Percentiles rank a stretch among this genome's conserved stretches.
Conservation (phyloP, 345 rosid species). For the Populus nigra region DNA sequence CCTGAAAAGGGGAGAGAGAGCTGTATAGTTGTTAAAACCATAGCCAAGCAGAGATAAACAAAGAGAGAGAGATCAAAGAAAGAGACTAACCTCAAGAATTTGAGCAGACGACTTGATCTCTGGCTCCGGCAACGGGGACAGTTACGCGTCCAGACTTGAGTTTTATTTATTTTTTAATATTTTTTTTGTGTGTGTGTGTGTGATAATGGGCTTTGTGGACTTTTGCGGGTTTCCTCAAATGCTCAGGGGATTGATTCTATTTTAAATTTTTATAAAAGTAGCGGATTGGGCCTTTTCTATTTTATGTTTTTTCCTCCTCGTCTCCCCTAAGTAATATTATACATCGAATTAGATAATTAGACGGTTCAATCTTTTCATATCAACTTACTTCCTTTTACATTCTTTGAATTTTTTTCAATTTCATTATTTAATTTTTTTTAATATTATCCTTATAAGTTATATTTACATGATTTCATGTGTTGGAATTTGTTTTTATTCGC, state of each 20-base stretch:
- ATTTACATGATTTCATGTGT: no score
- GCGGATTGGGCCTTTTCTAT: background rate
- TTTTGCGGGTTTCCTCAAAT: background rate
- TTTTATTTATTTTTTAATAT: background rate
- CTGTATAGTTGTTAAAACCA: background rate
- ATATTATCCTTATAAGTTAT: no score
- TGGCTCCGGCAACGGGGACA: background rate
- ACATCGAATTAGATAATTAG: no score
- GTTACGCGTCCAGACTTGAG: background rate
- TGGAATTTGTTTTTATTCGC: no score
- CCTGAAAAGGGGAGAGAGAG: background rate
- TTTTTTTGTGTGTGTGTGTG: background rate
- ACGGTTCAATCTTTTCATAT: no score
- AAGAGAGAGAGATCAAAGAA: background rate
- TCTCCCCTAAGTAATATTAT: no score
- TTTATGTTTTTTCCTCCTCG: background rate
- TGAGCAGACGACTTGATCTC: background rate
- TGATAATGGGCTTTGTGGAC: background rate
- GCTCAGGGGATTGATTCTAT: background rate
- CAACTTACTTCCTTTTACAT: no score
- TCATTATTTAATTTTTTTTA: no score
- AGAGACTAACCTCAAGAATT: background rate
- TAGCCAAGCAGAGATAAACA: background rate
- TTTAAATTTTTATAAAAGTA: background rate
- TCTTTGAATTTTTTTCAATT: no score